A percentile compares a stretch with the other conserved stretches of the same genome.
phyloP scores from a whole-genome alignment of 257 asterid species.

The Galeopsis tetrahit region DNA sequence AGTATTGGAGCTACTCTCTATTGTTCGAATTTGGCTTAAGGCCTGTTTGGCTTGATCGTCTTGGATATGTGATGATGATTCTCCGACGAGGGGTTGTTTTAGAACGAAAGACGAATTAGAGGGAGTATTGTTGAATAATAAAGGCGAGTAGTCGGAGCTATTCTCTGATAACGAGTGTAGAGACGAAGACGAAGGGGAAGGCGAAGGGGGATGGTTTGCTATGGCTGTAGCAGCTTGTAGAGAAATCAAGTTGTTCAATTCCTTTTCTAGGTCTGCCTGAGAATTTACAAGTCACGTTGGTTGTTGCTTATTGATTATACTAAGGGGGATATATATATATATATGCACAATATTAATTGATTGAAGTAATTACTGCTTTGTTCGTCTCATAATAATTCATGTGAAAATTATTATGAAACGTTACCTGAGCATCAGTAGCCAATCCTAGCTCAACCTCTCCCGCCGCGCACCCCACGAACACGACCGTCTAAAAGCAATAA shows the following conservation, averaged over 20 bases:
- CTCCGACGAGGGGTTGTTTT: too few relatives aligned
- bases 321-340: background rate
- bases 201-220: slow-evolving; percentile 44
- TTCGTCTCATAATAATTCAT: too few relatives aligned
- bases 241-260: slow-evolving; percentile 40
- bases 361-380: too few relatives aligned
- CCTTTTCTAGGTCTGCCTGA: slow-evolving; percentile 63
- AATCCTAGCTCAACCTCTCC: slow-evolving; percentile 91
- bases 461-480: slow-evolving; percentile 70
- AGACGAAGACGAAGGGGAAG: slow-evolving; percentile 77
- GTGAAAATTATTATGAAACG: too few relatives aligned
- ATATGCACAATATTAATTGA: background rate
- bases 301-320: too few relatives aligned
- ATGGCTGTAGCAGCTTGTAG: background rate
- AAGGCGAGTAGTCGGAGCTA: slow-evolving; percentile 49
- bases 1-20: slow-evolving; percentile 43
- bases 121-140: slow-evolving; percentile 40
- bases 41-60: background rate
- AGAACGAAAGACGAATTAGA: slow-evolving; percentile 2
- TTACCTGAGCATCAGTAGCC: slow-evolving; percentile 46
- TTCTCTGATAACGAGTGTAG: slow-evolving; percentile 66
- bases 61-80: too few relatives aligned
- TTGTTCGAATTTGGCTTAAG: slow-evolving; percentile 39
- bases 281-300: background rate
- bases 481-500: slow-evolving; percentile 42